phyloP scores from a whole-genome alignment of 139 green algal genomes.

The Nannochloris sp. region DNA sequence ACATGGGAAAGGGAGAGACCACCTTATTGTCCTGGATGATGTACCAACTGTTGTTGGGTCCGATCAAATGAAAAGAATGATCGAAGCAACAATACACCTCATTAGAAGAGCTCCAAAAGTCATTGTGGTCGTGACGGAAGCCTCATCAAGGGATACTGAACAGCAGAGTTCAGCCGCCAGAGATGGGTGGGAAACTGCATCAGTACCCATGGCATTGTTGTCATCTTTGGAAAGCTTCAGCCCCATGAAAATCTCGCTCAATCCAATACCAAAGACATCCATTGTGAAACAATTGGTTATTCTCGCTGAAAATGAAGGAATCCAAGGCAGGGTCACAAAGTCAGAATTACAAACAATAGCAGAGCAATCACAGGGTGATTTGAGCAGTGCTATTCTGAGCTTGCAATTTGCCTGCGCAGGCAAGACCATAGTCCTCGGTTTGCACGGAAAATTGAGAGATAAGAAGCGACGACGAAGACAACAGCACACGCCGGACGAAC shows the following conservation, averaged over 20 bases:
- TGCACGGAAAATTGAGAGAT: background rate
- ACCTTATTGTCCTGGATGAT: slow-evolving; percentile 65
- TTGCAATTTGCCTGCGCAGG: slow-evolving; percentile 29
- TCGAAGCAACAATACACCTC: slow-evolving; percentile 35
- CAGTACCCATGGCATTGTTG: no score
- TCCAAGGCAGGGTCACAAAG: background rate
- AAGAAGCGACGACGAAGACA: background rate
- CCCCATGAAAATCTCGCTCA: slow-evolving; percentile 50
- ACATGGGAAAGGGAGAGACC: slow-evolving; percentile 14
- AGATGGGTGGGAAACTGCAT: no score
- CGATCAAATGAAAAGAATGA: slow-evolving; percentile 38
- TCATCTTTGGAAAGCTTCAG: slow-evolving; percentile 27
- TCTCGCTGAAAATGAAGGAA: slow-evolving; percentile 16
- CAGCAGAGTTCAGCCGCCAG: no score
- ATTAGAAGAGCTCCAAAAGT: slow-evolving; percentile 39
- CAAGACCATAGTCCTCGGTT: slow-evolving; percentile 3
- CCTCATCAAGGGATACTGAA: background rate
- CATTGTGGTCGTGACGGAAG: slow-evolving; percentile 42
- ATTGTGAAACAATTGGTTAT: slow-evolving; percentile 24
- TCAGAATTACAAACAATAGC: slow-evolving; percentile 35
- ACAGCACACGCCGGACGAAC: background rate
- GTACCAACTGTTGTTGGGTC: slow-evolving; percentile 43
- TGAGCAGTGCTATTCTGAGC: slow-evolving; percentile 31
- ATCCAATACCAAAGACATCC: slow-evolving; percentile 39
- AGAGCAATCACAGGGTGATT: slow-evolving; percentile 27